A percentile compares a stretch with the other conserved stretches of the same genome.
phyloP scores from a whole-genome alignment of 2,329 filamentous ascomycete species.

The Fusarium luffae region DNA sequence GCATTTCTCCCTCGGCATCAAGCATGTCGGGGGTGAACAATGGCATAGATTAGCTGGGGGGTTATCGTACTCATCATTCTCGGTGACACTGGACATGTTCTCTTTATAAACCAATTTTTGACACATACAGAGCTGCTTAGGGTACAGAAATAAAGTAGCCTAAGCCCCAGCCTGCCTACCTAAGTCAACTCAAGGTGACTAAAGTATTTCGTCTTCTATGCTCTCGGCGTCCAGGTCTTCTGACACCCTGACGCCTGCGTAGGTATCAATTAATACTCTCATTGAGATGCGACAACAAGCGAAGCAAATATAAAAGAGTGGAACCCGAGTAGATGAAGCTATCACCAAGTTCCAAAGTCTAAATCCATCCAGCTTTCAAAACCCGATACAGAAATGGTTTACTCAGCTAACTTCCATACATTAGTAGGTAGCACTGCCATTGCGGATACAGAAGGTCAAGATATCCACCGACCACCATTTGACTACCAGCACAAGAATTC shows the following conservation, averaged over 20 bases:
- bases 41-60: too few species aligned
- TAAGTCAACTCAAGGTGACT: too few species aligned
- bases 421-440: background rate
- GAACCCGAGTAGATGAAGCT: constrained; percentile 13
- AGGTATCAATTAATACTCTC: background rate
- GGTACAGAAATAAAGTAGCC: too few species aligned
- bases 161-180: too few species aligned
- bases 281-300: background rate
- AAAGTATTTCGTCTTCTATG: too few species aligned
- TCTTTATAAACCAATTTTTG: background rate
- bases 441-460: background rate
- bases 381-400: constrained; percentile 2
- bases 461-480: background rate
- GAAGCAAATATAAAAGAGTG: background rate
- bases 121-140: background rate
- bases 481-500: background rate
- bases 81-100: background rate
- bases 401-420: background rate
- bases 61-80: too few species aligned
- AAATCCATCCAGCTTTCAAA: constrained; percentile 4
- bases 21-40: background rate
- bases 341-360: constrained; percentile 19
- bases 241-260: too few species aligned
- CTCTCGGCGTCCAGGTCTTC: too few species aligned
- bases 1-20: background rate